A percentile compares a stretch with the other conserved stretches of the same genome.
Evolutionary conservation across 768 basidiomycete genomes (phyloP).

Genomic region (Leccinum disarticulatum): DNA sequence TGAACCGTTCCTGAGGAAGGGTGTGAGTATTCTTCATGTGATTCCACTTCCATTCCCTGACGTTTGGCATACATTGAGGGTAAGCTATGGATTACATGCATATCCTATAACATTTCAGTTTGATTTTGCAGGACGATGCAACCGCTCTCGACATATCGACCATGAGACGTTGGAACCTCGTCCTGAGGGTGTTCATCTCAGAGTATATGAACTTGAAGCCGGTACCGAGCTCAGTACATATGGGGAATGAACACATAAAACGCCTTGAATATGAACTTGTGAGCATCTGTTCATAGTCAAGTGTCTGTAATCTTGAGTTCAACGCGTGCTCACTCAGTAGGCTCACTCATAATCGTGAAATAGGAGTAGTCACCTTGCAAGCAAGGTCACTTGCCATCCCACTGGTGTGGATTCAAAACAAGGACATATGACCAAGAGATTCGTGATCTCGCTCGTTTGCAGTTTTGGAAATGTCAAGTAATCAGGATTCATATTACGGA

Average conservation of each 20-base stretch:
- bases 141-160: conserved; percentile 81
- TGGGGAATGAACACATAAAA: conserved; percentile 27
- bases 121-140: conserved; percentile 74
- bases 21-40: conserved; percentile 87
- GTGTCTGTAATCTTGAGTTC: neutral
- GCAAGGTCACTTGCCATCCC: too few species aligned
- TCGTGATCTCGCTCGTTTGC: too few species aligned
- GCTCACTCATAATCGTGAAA: neutral
- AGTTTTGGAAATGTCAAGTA: too few species aligned
- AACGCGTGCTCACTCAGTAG: conserved; percentile 21
- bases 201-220: conserved; percentile 83
- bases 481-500: too few species aligned
- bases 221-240: conserved; percentile 34
- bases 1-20: conserved; percentile 78
- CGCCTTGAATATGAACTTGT: conserved; percentile 51
- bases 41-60: conserved; percentile 86
- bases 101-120: neutral
- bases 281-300: conserved; percentile 20
- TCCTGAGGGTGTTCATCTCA: conserved; percentile 82
- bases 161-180: conserved; percentile 85
- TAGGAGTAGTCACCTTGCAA: neutral
- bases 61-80: conserved; percentile 84
- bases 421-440: too few species aligned
- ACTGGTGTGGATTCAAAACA: too few species aligned
- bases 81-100: conserved; percentile 35